A percentile compares a stretch with the other conserved stretches of the same genome.
These are phyloP conservation scores for Globisporangium solare DNA, from an alignment of 352 stramenopile species.

Conservation along the genomic window DNA sequence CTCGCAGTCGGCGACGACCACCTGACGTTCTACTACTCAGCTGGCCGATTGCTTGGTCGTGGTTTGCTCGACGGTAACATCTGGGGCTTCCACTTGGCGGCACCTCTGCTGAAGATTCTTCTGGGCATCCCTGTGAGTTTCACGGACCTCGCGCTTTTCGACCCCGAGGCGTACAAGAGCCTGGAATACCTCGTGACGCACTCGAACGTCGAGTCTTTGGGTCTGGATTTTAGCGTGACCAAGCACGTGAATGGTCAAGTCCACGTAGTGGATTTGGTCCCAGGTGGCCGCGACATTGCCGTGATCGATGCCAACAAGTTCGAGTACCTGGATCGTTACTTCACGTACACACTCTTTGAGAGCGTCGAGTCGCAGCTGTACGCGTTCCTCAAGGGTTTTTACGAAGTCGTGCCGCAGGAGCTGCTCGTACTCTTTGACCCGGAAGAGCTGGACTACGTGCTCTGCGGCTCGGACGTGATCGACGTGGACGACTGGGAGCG, in stretches of 20 bases:
- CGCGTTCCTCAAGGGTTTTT: slow-evolving; percentile 36
- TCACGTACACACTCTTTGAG: slow-evolving; percentile 83
- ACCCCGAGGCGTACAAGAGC: slow-evolving; percentile 22
- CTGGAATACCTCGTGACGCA: slow-evolving; percentile 17
- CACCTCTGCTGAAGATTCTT: too few relatives aligned
- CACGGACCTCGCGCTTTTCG: slow-evolving; percentile 15
- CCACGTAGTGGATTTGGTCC: slow-evolving; percentile 31
- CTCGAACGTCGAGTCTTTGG: slow-evolving; percentile 14
- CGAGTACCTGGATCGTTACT: slow-evolving; percentile 81
- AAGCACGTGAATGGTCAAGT: slow-evolving; percentile 21
- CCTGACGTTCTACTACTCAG: slow-evolving; percentile 37
- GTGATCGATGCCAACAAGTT: slow-evolving; percentile 83
- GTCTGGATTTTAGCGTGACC: slow-evolving; percentile 19
- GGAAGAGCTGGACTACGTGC: slow-evolving; percentile 89
- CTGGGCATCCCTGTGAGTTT: too few relatives aligned
- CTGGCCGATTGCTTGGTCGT: slow-evolving; percentile 29
- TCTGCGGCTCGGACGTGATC: slow-evolving; percentile 73
- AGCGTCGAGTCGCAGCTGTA: slow-evolving; percentile 25
- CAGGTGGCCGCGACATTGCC: too few relatives aligned
- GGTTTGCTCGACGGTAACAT: too few relatives aligned
- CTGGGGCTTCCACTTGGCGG: too few relatives aligned
- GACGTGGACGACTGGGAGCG: slow-evolving; percentile 92
- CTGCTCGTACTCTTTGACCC: slow-evolving; percentile 90
- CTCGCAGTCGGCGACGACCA: neutral
- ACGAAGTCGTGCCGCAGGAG: slow-evolving; percentile 81